Conservation (phyloP, 2,329 filamentous ascomycete genomes). For the Paracamarosporium sp. region DNA sequence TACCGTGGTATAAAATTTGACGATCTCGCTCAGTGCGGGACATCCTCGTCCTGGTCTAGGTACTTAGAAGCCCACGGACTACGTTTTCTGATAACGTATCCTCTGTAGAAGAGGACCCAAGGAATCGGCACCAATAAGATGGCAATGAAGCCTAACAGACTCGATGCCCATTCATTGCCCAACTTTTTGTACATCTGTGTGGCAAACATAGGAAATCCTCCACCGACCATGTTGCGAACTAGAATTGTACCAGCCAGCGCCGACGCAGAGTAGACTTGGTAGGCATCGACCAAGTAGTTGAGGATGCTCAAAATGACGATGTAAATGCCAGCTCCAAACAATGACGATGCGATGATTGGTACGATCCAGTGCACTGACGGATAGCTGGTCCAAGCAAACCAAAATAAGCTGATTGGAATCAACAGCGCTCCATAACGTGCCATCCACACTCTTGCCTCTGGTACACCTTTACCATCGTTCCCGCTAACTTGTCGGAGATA, state of each 20-base stretch:
- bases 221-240: constrained; percentile 26
- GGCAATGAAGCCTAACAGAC: background rate
- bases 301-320: constrained; percentile 29
- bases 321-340: constrained; percentile 25
- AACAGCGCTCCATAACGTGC: constrained; percentile 15
- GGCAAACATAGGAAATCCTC: constrained; percentile 39
- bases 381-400: constrained; percentile 27
- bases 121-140: background rate
- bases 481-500: constrained; percentile 12
- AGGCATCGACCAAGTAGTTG: constrained; percentile 25
- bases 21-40: background rate
- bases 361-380: constrained; percentile 18
- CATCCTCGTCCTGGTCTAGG: background rate
- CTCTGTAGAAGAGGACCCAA: background rate
- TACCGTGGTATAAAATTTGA: background rate
- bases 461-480: constrained; percentile 20
- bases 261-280: constrained; percentile 18
- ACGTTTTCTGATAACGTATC: background rate
- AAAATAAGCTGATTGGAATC: constrained; percentile 32
- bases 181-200: background rate
- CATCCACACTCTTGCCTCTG: constrained; percentile 35
- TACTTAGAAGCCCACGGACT: background rate
- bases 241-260: constrained; percentile 20
- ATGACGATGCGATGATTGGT: constrained; percentile 20
- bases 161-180: background rate